These are phyloP conservation scores for Parathielavia appendiculata DNA, from an alignment of 495 filamentous ascomycete species.

Conservation along the genomic window DNA sequence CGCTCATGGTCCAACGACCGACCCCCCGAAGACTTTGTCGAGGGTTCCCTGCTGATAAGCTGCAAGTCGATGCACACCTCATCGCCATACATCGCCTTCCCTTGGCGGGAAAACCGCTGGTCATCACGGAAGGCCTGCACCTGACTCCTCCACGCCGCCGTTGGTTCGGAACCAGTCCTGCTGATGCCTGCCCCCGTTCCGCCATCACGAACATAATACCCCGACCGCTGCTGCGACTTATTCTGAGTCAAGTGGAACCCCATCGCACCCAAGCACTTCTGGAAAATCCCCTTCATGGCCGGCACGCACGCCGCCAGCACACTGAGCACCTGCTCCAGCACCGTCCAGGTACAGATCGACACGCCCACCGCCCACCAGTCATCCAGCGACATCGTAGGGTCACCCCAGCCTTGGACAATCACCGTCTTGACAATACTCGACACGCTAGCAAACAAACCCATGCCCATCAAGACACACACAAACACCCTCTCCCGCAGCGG, in stretches of 20 bases:
- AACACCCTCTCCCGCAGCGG: conserved; percentile 27
- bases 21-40: conserved; percentile 16
- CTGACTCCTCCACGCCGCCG: conserved; percentile 9
- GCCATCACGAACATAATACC: conserved; percentile 7
- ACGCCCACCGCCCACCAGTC: conserved; percentile 22
- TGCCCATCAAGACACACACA: conserved; percentile 29
- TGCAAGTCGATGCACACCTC: conserved; percentile 25
- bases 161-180: conserved; percentile 3
- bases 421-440: conserved; percentile 27
- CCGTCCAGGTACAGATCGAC: conserved; percentile 27
- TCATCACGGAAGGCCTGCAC: background rate
- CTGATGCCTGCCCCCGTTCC: background rate
- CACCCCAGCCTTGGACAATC: conserved; percentile 21
- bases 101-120: background rate
- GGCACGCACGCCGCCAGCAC: conserved; percentile 29
- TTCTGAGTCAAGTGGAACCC: conserved; percentile 22
- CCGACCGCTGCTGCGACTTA: background rate
- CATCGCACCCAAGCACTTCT: conserved; percentile 15
- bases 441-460: conserved; percentile 25
- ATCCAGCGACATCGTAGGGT: conserved; percentile 6
- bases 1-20: conserved; percentile 1
- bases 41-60: conserved; percentile 16
- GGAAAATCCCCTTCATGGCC: conserved; percentile 24
- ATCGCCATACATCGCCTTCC: conserved; percentile 19
- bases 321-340: conserved; percentile 24